Conservation (phyloP, 768 basidiomycete species). For the Dendrothele bispora region DNA sequence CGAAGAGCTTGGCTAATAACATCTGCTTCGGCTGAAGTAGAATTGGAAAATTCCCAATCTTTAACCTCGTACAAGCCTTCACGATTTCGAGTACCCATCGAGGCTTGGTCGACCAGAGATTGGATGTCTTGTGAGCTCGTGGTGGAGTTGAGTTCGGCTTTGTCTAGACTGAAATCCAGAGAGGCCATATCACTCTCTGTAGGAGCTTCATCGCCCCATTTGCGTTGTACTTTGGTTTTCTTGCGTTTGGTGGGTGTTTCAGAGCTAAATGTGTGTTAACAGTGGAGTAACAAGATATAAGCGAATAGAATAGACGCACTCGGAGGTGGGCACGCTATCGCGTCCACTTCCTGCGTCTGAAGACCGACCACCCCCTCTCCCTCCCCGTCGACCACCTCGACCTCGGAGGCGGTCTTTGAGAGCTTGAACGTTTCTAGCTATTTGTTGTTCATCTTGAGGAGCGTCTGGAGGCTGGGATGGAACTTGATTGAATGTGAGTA, state of each 20-base stretch:
- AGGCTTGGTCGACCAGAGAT: slow-evolving; percentile 64
- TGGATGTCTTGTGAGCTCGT: slow-evolving; percentile 51
- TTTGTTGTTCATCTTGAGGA: slow-evolving; percentile 81
- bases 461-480: slow-evolving; percentile 50
- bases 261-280: slow-evolving; percentile 40
- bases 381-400: slow-evolving; percentile 60
- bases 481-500: slow-evolving; percentile 26
- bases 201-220: slow-evolving; percentile 86
- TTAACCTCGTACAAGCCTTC: slow-evolving; percentile 68
- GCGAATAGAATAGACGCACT: slow-evolving; percentile 48
- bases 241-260: slow-evolving; percentile 63
- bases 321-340: slow-evolving; percentile 66
- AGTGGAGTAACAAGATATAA: not conserved
- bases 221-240: slow-evolving; percentile 75
- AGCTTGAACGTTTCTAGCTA: slow-evolving; percentile 88
- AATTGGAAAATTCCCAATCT: slow-evolving; percentile 77
- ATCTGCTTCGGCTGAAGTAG: slow-evolving; percentile 44
- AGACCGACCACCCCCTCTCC: slow-evolving; percentile 46
- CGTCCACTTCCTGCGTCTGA: slow-evolving; percentile 51
- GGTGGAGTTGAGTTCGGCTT: slow-evolving; percentile 34
- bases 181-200: slow-evolving; percentile 90
- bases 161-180: slow-evolving; percentile 81
- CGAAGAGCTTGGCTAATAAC: slow-evolving; percentile 62
- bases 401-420: slow-evolving; percentile 84
- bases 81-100: slow-evolving; percentile 72